phyloP scores from a whole-genome alignment of 345 rosid genomes.

The Citrus maxima region DNA sequence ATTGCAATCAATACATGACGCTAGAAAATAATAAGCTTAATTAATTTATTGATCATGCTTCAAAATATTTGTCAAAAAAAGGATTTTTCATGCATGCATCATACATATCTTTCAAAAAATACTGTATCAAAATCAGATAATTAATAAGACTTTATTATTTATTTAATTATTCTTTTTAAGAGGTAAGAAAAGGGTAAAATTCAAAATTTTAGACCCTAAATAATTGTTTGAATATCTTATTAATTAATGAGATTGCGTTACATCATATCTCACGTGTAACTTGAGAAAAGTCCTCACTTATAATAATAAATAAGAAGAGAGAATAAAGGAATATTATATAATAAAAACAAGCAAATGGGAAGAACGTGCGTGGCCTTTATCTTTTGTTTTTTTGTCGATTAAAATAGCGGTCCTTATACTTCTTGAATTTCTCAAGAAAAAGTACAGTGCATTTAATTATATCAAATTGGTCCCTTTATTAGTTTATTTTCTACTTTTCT shows the following conservation, averaged over 20 bases:
- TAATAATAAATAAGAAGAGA: not conserved
- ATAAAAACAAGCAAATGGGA: not conserved
- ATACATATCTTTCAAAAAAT: too few relatives aligned
- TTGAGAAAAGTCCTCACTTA: too few relatives aligned
- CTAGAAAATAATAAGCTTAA: too few relatives aligned
- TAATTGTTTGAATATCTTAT: too few relatives aligned
- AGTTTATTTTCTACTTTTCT: not conserved
- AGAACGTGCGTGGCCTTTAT: not conserved
- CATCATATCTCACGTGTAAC: too few relatives aligned
- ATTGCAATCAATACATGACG: not conserved
- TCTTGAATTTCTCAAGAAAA: not conserved
- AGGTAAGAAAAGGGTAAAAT: too few relatives aligned
- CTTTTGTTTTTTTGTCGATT: not conserved
- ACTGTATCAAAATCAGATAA: not conserved
- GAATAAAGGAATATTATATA: not conserved
- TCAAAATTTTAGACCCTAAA: too few relatives aligned
- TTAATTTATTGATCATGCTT: not conserved
- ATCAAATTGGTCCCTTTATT: not conserved
- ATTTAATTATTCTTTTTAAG: too few relatives aligned
- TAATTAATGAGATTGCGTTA: too few relatives aligned
- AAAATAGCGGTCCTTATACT: not conserved
- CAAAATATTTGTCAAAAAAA: too few relatives aligned
- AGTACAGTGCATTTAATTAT: too few relatives aligned
- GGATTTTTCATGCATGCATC: not conserved
- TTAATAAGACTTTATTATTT: too few relatives aligned